phyloP scores from a whole-genome alignment of 2,329 filamentous ascomycete species.

The Penicillium sumatraense region DNA sequence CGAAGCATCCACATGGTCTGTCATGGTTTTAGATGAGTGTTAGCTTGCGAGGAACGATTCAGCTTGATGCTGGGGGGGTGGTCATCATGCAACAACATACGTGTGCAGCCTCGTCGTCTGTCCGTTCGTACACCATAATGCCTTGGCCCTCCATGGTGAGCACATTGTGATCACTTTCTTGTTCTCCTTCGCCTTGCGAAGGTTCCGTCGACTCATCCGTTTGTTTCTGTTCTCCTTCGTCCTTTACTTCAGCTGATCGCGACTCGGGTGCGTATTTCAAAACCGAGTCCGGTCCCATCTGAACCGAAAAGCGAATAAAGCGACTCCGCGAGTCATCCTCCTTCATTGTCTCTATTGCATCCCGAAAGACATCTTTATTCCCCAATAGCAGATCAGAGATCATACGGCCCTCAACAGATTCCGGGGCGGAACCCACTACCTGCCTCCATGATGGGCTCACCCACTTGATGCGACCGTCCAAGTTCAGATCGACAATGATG shows the following conservation, averaged over 20 bases:
- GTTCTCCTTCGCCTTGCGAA: slow-evolving; percentile 44
- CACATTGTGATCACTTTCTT: slow-evolving; percentile 52
- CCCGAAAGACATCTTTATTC: slow-evolving; percentile 78
- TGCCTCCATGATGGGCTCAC: slow-evolving; percentile 96
- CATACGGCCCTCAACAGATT: slow-evolving; percentile 73
- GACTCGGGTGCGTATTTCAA: slow-evolving; percentile 54
- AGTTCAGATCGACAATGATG: slow-evolving; percentile 89
- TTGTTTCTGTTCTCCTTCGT: slow-evolving; percentile 18
- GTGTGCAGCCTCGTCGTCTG: slow-evolving; percentile 85
- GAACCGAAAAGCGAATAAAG: slow-evolving; percentile 79
- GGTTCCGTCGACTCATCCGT: slow-evolving; percentile 36
- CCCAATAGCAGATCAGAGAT: slow-evolving; percentile 83
- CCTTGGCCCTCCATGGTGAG: slow-evolving; percentile 92
- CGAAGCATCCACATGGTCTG: slow-evolving; percentile 99
- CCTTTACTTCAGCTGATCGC: slow-evolving; percentile 26
- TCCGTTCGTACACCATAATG: slow-evolving; percentile 95
- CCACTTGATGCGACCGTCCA: slow-evolving; percentile 91
- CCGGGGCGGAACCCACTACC: slow-evolving; percentile 79
- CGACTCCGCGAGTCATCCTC: slow-evolving; percentile 92
- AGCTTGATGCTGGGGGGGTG: too few species aligned
- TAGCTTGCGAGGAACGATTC: too few species aligned
- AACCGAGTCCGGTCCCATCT: slow-evolving; percentile 71
- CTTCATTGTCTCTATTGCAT: slow-evolving; percentile 85
- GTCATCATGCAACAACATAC: slow-evolving; percentile 57
- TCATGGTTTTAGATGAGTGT: too few species aligned